Evolutionary conservation across 2,329 filamentous ascomycete species (phyloP).

Genomic region (Verticillium nonalfalfae): DNA sequence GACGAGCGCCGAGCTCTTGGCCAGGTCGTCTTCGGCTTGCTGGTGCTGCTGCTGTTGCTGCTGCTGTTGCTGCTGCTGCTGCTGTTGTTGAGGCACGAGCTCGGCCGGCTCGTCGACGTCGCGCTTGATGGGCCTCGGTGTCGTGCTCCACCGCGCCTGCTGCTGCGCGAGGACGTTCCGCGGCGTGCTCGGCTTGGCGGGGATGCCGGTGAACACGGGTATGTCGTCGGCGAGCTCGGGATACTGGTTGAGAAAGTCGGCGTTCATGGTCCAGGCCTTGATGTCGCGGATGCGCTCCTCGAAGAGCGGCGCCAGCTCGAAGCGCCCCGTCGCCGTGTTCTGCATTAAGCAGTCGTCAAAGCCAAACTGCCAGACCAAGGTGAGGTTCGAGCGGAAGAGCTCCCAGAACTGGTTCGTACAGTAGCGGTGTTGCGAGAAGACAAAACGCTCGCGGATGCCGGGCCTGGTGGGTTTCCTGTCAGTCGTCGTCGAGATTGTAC

Average conservation of each 20-base stretch:
- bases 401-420: constrained; percentile 22
- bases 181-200: background rate
- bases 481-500: background rate
- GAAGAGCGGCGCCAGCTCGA: constrained; percentile 16
- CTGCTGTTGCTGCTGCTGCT: no score
- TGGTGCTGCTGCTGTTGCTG: background rate
- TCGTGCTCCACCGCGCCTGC: background rate
- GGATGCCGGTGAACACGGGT: constrained; percentile 4
- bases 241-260: constrained; percentile 17
- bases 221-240: constrained; percentile 24
- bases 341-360: constrained; percentile 19
- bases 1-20: background rate
- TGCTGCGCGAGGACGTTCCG: background rate
- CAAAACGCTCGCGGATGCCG: constrained; percentile 19
- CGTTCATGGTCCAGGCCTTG: constrained; percentile 19
- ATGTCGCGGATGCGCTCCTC: constrained; percentile 18
- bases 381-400: constrained; percentile 14
- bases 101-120: background rate
- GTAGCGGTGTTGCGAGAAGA: constrained; percentile 21
- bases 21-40: background rate
- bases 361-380: constrained; percentile 16
- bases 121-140: background rate
- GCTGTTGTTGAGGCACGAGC: background rate
- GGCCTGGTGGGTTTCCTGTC: constrained; percentile 13
- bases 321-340: constrained; percentile 16